A percentile compares a stretch with the other conserved stretches of the same genome.
These are phyloP conservation scores for Casuarina equisetifolia DNA, from an alignment of 306 rosid species.

Conservation along the genomic window DNA sequence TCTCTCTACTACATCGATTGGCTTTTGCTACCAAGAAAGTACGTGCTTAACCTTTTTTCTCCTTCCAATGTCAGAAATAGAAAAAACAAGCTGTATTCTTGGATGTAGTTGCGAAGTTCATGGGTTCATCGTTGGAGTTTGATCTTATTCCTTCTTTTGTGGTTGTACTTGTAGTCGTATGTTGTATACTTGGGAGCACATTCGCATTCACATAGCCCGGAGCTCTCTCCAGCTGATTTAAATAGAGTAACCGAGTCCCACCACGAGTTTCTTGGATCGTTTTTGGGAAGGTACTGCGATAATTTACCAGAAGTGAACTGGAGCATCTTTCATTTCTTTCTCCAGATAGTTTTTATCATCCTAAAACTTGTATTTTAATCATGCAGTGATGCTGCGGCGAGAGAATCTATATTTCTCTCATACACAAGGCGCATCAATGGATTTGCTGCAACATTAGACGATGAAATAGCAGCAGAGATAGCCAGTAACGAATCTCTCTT, in stretches of 20 bases:
- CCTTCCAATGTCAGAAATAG: slow-evolving; percentile 10
- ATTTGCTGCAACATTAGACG: slow-evolving; percentile 82
- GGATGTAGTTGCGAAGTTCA: neutral
- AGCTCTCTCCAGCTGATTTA: slow-evolving; percentile 42
- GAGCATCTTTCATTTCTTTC: neutral
- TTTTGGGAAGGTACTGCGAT: slow-evolving; percentile 55
- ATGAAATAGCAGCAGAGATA: slow-evolving; percentile 61
- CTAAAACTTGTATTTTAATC: too few species aligned
- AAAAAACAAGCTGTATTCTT: neutral
- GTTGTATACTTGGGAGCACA: slow-evolving; percentile 75
- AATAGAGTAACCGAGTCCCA: slow-evolving; percentile 56
- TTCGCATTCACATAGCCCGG: slow-evolving; percentile 54
- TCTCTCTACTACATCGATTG: slow-evolving; percentile 36
- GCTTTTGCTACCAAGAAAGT: slow-evolving; percentile 62
- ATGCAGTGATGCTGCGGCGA: slow-evolving; percentile 48
- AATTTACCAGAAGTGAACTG: neutral
- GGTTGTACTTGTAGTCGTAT: slow-evolving; percentile 52
- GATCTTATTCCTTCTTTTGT: too few species aligned
- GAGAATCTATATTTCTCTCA: slow-evolving; percentile 71
- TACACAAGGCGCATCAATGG: slow-evolving; percentile 92
- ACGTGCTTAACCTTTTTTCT: neutral
- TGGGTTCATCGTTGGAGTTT: neutral
- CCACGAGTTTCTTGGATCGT: slow-evolving; percentile 70
- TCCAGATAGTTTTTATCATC: too few species aligned
- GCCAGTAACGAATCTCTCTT: slow-evolving; percentile 40